Evolutionary conservation across 2,329 filamentous ascomycete species (phyloP), one percentile per base, ranked within the genome.

Genomic region (Diaporthe australafricana): DNA sequence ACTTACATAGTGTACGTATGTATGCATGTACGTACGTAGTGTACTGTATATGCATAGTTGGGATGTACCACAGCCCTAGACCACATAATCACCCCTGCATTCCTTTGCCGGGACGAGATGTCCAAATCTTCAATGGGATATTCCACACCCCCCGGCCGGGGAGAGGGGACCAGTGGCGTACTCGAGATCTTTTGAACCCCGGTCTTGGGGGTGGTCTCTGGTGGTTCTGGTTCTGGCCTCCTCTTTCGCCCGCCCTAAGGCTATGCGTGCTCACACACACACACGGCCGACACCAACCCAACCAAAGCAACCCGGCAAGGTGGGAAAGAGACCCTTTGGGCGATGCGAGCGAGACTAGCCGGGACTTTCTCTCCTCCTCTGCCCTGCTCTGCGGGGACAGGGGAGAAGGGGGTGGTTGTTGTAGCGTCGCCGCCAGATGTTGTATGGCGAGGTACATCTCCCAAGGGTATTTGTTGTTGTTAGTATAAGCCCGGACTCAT

Each of bases 81-180:
- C 47, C 52, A 57, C 52, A 52, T 56, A 66, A 72, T 72, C 30
- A 63, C 65, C 70, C 70, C 72, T 72, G 47, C 72, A 71, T 73
- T 73, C 72, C 72, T 72, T 38, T 57, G n/a, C 45, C 27, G 62
- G 50, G 52, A 48, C 42, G 48, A 30, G 35, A 50, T 67, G 45
- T 66, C 56, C 47, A 71, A 32, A 63, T 52, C 63, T 70, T 71
- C 63, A 67, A 45, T 53, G 68, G 70, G 45, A 35, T 62, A 68
- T 47, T 40, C 47, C 22, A 3, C 52, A 35, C 38, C 42, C 35
- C 52, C 32, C 52, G 12, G 7, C 52, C 25, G 8, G 30, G 20
- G 52, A 55, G 52, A 16, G 6, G 52, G 27, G 27, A 55, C 52
- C 52, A 47, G 72, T 69, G 72, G 70, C 70, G 72, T 62, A 30